Conservation (phyloP, 495 filamentous ascomycete species). For the Talaromyces thailandensis region DNA sequence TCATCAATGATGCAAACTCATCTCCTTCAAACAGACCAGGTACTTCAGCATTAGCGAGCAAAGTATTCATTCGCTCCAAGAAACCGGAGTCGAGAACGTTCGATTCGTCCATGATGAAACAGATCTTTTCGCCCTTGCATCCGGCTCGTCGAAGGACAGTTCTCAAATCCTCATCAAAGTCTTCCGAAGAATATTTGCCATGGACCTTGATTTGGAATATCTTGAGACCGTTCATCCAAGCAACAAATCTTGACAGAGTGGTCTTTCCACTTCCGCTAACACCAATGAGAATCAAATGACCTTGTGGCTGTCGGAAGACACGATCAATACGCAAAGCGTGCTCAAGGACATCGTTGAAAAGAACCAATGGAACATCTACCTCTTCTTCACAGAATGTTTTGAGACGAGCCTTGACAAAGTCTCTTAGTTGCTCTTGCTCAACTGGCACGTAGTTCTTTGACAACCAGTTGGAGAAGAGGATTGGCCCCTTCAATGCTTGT, state of each 20-base stretch:
- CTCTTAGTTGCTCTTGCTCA: slow-evolving; percentile 83
- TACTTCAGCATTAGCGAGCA: slow-evolving; percentile 96
- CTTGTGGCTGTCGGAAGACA: slow-evolving; percentile 96
- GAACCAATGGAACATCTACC: slow-evolving; percentile 91
- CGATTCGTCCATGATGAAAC: slow-evolving; percentile 99
- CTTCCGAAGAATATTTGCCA: slow-evolving; percentile 94
- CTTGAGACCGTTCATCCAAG: slow-evolving; percentile 99
- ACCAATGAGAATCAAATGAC: slow-evolving; percentile 95
- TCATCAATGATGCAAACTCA: slow-evolving; percentile 93
- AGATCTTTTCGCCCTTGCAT: slow-evolving; percentile 98
- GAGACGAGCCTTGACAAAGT: slow-evolving; percentile 94
- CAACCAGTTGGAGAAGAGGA: slow-evolving; percentile 98
- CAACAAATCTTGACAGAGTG: slow-evolving; percentile 92
- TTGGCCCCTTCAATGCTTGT: slow-evolving; percentile 84
- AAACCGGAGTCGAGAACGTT: slow-evolving; percentile 98
- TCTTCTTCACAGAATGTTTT: slow-evolving; percentile 99
- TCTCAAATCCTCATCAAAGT: slow-evolving; percentile 95
- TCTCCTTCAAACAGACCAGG: slow-evolving; percentile 97
- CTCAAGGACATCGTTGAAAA: slow-evolving; percentile 97
- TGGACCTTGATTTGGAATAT: slow-evolving; percentile 99
- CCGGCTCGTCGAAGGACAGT: slow-evolving; percentile 89
- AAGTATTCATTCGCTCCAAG: slow-evolving; percentile 97
- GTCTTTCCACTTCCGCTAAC: slow-evolving; percentile 98
- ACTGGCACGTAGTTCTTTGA: slow-evolving; percentile 98
- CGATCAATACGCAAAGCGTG: slow-evolving; percentile 97